Percentiles rank a stretch among this genome's conserved stretches.
phyloP scores from a whole-genome alignment of 306 rosid species.

The Canavalia ensiformis region DNA sequence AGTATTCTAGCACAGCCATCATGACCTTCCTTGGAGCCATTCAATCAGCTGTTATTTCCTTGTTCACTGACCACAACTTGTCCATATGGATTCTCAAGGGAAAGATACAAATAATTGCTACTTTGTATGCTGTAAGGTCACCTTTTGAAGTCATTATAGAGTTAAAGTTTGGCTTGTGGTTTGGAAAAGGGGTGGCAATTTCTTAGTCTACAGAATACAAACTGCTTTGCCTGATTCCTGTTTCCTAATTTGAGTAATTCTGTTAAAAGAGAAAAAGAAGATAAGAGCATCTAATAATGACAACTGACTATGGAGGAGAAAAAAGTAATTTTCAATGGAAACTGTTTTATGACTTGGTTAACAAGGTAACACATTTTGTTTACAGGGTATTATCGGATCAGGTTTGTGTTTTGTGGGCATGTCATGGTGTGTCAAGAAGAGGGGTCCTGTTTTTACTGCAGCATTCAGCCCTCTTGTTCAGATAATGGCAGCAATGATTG shows the following conservation, averaged over 20 bases:
- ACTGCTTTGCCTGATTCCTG: conserved; percentile 9
- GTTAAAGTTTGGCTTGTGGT: neutral
- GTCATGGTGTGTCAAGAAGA: conserved; percentile 97
- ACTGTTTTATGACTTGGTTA: conserved; percentile 9
- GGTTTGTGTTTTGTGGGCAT: conserved; percentile 88
- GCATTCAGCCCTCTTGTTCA: conserved; percentile 95
- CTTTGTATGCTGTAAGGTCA: conserved; percentile 77
- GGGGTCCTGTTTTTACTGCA: conserved; percentile 94
- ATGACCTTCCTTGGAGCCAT: conserved; percentile 89
- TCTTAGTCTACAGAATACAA: neutral
- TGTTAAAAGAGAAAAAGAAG: neutral
- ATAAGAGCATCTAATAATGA: conserved; percentile 22
- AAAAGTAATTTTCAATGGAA: conserved; percentile 8
- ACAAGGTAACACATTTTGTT: conserved; percentile 35
- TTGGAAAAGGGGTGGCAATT: conserved; percentile 26
- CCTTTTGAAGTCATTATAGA: neutral
- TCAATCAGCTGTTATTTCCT: conserved; percentile 75
- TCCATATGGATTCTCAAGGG: conserved; percentile 83
- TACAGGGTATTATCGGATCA: conserved; percentile 88
- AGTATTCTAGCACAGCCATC: conserved; percentile 87
- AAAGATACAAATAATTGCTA: conserved; percentile 63
- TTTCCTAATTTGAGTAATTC: conserved; percentile 30
- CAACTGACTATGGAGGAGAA: neutral
- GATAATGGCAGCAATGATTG: conserved; percentile 80
- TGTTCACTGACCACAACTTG: conserved; percentile 57